Evolutionary conservation across 331 rosid genomes (phyloP).

Genomic region (Pyracantha coccinea): DNA sequence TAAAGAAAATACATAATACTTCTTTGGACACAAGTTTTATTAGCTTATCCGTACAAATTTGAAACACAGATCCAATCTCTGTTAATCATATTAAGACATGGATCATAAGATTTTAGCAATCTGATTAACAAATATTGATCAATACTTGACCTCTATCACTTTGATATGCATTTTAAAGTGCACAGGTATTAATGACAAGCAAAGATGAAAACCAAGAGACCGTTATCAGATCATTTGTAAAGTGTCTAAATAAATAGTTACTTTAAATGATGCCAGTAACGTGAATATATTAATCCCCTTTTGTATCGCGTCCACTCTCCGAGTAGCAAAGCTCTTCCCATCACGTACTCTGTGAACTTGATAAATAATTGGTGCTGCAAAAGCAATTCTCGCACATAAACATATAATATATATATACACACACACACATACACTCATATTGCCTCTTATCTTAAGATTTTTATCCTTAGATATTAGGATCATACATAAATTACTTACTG

Average conservation of each 20-base stretch:
- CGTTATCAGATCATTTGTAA: not conserved
- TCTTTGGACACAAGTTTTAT: not conserved
- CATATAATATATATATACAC: not conserved
- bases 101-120: not conserved
- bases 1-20: not conserved
- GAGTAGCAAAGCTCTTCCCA: slow-evolving; percentile 79
- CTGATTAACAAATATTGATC: not conserved
- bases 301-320: slow-evolving; percentile 88
- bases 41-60: not conserved
- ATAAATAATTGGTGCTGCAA: slow-evolving; percentile 83
- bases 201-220: not conserved
- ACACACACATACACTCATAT: not conserved
- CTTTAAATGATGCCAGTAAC: slow-evolving; percentile 81
- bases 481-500: slow-evolving; percentile 42
- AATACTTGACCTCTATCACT: not conserved
- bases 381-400: not conserved
- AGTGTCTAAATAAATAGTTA: slow-evolving; percentile 18
- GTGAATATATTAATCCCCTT: slow-evolving; percentile 77
- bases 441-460: not conserved
- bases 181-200: not conserved
- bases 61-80: not conserved
- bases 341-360: slow-evolving; percentile 70
- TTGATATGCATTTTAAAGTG: not conserved
- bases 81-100: not conserved
- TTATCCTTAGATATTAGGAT: not conserved